Evolutionary conservation across 1,284 basidiomycete genomes (phyloP).

Genomic region (Leccinum brunneo-olivaceum): DNA sequence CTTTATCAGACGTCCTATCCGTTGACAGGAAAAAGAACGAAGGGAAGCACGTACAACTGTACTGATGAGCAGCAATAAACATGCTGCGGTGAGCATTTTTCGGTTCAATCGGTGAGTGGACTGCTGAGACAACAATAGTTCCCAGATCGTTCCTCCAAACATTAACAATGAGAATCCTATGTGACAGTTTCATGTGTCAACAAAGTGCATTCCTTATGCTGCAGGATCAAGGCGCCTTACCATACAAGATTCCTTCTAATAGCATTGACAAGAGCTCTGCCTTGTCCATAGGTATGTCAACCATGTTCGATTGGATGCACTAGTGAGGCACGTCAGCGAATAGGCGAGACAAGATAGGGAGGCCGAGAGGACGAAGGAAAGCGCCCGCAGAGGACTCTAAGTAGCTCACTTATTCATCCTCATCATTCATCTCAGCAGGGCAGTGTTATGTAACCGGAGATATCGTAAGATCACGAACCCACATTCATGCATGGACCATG

Average conservation of each 20-base stretch:
- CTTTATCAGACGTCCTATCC: not conserved
- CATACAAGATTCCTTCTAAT: not conserved
- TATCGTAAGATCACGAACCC: no score
- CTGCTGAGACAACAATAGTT: not conserved
- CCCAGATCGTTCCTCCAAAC: constrained; percentile 1
- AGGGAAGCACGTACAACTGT: not conserved
- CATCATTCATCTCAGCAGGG: no score
- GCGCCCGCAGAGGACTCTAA: no score
- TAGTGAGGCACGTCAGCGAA: no score
- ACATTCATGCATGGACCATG: no score
- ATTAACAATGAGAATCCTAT: constrained; percentile 3
- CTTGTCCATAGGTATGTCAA: not conserved
- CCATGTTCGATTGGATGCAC: no score
- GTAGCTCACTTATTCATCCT: no score
- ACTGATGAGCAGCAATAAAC: not conserved
- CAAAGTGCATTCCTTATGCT: not conserved
- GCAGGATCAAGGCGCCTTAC: not conserved
- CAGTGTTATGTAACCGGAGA: no score
- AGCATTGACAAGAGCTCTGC: not conserved
- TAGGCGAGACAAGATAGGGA: not conserved
- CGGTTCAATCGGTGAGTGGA: not conserved
- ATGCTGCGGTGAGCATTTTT: not conserved
- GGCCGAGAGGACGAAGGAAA: not conserved
- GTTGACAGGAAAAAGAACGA: not conserved
- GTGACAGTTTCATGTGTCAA: not conserved